Evolutionary conservation across 495 filamentous ascomycete genomes (phyloP).

Genomic region (Clavariopsis aquatica): DNA sequence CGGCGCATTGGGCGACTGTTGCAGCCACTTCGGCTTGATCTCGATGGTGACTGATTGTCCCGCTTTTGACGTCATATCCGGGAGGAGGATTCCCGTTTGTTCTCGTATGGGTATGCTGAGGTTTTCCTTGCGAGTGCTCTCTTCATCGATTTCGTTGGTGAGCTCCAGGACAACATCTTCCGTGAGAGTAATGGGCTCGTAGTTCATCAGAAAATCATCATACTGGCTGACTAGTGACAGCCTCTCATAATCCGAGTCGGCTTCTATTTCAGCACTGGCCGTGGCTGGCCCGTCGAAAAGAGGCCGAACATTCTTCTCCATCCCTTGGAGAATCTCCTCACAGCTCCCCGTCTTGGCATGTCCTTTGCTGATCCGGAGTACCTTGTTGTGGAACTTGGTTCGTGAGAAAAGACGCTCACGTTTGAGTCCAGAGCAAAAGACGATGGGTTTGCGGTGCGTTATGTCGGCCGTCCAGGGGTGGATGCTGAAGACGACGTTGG

Average conservation of each 20-base stretch:
- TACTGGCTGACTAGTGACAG: neutral
- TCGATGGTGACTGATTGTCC: constrained; percentile 55
- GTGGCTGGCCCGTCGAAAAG: constrained; percentile 50
- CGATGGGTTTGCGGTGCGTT: constrained; percentile 16
- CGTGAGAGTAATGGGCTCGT: constrained; percentile 56
- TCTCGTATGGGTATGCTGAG: neutral
- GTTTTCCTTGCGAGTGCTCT: neutral
- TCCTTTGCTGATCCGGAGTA: constrained; percentile 68
- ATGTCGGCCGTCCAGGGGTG: constrained; percentile 23
- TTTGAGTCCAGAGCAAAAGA: constrained; percentile 3
- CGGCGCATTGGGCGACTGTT: constrained; percentile 79
- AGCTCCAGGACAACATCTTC: constrained; percentile 12
- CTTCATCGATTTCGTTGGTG: neutral
- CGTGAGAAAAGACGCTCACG: neutral
- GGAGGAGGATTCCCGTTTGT: constrained; percentile 64
- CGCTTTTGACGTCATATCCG: constrained; percentile 69
- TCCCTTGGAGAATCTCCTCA: constrained; percentile 58
- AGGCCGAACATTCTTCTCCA: constrained; percentile 58
- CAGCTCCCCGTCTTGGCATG: constrained; percentile 57
- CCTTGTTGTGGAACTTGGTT: neutral
- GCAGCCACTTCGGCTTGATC: constrained; percentile 95
- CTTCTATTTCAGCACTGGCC: neutral
- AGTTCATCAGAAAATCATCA: constrained; percentile 53
- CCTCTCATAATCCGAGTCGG: neutral
- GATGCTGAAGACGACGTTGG: constrained; percentile 66